Conservation (phyloP, 805 yeast genomes). For the Lipomyces lipofer region DNA sequence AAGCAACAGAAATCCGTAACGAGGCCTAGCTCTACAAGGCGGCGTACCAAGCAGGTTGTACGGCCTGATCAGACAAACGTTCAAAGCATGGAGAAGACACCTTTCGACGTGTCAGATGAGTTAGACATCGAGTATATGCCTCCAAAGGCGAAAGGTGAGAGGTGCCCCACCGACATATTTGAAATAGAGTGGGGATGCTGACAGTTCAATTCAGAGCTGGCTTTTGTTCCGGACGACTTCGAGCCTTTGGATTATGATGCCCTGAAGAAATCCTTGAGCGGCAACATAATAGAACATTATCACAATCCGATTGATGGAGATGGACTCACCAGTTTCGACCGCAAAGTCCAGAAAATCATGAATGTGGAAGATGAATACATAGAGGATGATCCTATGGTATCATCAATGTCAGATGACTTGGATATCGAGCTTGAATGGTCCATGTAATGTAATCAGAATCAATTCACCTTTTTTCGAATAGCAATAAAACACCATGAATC, state of each 20-base stretch:
- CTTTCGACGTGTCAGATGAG: too few species aligned
- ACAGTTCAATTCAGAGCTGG: constrained; percentile 9
- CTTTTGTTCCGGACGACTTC: constrained; percentile 27
- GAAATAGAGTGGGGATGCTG: background rate
- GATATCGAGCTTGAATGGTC: too few species aligned
- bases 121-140: constrained; percentile 32
- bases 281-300: constrained; percentile 12
- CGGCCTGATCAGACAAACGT: background rate
- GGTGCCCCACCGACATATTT: background rate
- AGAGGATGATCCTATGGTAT: background rate
- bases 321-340: constrained; percentile 8
- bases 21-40: background rate
- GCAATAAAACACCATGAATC: too few species aligned
- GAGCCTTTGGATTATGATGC: constrained; percentile 21
- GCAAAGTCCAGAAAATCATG: constrained; percentile 3
- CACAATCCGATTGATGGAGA: constrained; percentile 8
- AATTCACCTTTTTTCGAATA: too few species aligned
- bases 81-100: too few species aligned
- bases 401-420: too few species aligned
- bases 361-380: background rate
- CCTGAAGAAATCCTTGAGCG: constrained; percentile 1
- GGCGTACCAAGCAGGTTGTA: background rate
- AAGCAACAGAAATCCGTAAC: background rate
- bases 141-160: constrained; percentile 17
- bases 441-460: too few species aligned